Evolutionary conservation across 306 rosid species (phyloP).

Genomic region (Malus sieversii): DNA sequence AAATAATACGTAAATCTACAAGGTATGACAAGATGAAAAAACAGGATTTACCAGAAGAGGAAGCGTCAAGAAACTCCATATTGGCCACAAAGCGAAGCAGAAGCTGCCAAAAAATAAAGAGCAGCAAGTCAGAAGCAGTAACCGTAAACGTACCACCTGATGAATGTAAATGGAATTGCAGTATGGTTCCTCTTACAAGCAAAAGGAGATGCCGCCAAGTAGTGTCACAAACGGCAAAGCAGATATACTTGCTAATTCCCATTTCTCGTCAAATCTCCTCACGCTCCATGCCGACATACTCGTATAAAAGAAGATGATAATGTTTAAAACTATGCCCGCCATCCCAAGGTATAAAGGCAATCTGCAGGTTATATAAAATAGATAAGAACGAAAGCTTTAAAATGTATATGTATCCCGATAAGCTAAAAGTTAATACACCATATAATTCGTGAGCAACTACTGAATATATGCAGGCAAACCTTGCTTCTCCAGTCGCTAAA

Average conservation of each 20-base stretch:
- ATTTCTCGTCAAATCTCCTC: constrained; percentile 78
- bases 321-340: constrained; percentile 65
- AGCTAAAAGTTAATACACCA: neutral
- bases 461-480: neutral
- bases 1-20: neutral
- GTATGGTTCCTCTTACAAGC: constrained; percentile 55
- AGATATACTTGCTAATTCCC: constrained; percentile 67
- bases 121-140: constrained; percentile 27
- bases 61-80: constrained; percentile 85
- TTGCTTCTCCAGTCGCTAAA: neutral
- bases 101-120: constrained; percentile 34
- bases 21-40: neutral
- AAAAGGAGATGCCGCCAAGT: constrained; percentile 75
- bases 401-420: neutral
- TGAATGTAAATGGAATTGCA: constrained; percentile 1
- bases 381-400: constrained; percentile 6
- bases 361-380: constrained; percentile 50
- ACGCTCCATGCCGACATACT: constrained; percentile 67
- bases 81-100: constrained; percentile 92
- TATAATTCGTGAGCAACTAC: neutral
- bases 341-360: constrained; percentile 82
- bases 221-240: constrained; percentile 74
- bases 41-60: constrained; percentile 78
- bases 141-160: neutral
- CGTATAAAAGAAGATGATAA: constrained; percentile 68